phyloP scores from a whole-genome alignment of 108 stramenopile species.

The Pseudonitzschia multiseries region DNA sequence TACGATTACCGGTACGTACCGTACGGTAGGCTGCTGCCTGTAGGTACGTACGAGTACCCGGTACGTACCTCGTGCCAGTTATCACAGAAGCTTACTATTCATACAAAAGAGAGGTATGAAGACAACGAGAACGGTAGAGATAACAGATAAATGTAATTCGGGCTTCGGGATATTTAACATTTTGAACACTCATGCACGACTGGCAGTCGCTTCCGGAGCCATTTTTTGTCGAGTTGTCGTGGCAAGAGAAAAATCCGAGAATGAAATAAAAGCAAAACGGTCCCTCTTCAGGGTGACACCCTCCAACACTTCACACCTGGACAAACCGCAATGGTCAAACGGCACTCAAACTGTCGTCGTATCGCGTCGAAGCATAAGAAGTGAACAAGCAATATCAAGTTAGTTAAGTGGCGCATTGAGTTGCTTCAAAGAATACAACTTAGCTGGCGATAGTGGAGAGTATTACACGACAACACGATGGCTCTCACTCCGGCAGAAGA shows the following conservation, averaged over 20 bases:
- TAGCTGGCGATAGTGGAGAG: neutral
- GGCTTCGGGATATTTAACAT: no score
- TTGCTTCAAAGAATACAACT: neutral
- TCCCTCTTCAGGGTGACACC: neutral
- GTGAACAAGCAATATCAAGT: neutral
- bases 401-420: neutral
- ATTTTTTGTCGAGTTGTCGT: slow-evolving; percentile 6
- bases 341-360: neutral
- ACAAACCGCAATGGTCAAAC: neutral
- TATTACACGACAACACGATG: neutral
- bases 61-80: no score
- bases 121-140: no score
- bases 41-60: no score
- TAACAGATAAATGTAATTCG: no score
- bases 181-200: neutral
- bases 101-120: no score
- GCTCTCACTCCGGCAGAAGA: slow-evolving; percentile 20
- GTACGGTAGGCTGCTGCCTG: no score
- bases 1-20: no score
- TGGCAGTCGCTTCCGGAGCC: neutral
- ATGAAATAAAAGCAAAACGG: neutral
- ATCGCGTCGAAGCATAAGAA: neutral
- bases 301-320: neutral
- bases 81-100: no score
- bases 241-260: neutral